Conservation (phyloP, 345 rosid species). For the Eucalyptus sp. region DNA sequence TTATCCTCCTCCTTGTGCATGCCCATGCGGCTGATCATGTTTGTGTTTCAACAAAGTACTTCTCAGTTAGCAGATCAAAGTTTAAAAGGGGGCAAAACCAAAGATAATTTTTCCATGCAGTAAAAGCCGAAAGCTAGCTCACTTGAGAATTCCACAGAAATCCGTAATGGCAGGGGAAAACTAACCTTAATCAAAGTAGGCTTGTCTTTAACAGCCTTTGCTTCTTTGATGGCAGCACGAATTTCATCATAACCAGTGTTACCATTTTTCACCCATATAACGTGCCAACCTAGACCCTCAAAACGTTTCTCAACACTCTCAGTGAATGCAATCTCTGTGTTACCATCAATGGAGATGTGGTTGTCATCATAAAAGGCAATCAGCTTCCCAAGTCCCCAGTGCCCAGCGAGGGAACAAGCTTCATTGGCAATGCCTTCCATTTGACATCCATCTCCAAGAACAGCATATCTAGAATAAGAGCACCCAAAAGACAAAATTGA, state of each 20-base stretch:
- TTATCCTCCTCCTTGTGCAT: neutral
- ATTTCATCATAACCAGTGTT: conserved; percentile 98
- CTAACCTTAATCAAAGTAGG: conserved; percentile 73
- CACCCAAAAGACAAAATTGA: neutral
- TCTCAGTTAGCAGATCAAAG: neutral
- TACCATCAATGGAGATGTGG: conserved; percentile 98
- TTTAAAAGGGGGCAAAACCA: neutral
- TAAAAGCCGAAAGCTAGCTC: neutral
- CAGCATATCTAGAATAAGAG: conserved; percentile 31
- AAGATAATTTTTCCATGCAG: neutral
- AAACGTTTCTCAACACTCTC: conserved; percentile 78
- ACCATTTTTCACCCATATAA: conserved; percentile 99
- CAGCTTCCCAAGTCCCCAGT: conserved; percentile 98
- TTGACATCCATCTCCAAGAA: conserved; percentile 96
- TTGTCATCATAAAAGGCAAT: conserved; percentile 98
- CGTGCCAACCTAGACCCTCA: conserved; percentile 99
- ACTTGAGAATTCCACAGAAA: neutral
- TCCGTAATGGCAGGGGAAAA: neutral
- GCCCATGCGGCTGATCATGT: neutral
- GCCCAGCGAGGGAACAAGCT: conserved; percentile 90
- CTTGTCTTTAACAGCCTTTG: conserved; percentile 89
- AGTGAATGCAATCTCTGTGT: conserved; percentile 95
- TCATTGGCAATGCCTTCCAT: conserved; percentile 98
- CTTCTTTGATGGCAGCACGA: conserved; percentile 98
- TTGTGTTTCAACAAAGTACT: neutral